These are phyloP conservation scores for Fomitopsis pinicola DNA, from an alignment of 1,284 basidiomycete species.

Conservation along the genomic window DNA sequence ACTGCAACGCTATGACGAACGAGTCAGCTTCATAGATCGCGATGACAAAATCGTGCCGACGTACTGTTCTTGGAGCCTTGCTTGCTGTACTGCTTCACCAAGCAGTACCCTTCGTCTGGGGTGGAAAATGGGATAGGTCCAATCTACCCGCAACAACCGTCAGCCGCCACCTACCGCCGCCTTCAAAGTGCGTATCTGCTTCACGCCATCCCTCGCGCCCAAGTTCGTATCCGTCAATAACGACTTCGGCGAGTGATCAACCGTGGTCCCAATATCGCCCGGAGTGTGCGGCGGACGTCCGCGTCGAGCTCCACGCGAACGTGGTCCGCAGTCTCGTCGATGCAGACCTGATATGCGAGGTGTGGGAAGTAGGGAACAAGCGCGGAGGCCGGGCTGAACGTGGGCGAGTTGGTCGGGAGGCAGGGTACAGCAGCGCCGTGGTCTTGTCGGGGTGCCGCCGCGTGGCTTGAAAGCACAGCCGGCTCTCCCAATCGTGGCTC, in stretches of 20 bases:
- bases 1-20: slow-evolving; percentile 6
- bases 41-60: too few species aligned
- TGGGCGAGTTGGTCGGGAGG: slow-evolving; percentile 37
- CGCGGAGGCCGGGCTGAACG: slow-evolving; percentile 41
- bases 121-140: slow-evolving; percentile 56
- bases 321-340: slow-evolving; percentile 47
- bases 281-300: too few species aligned
- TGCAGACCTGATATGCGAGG: too few species aligned
- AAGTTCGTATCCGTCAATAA: slow-evolving; percentile 50
- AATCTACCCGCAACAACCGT: slow-evolving; percentile 35
- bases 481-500: slow-evolving; percentile 72
- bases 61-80: slow-evolving; percentile 59
- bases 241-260: slow-evolving; percentile 46
- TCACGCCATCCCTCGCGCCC: slow-evolving; percentile 41
- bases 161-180: neutral
- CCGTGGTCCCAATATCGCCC: slow-evolving; percentile 14
- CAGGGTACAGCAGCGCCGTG: slow-evolving; percentile 59
- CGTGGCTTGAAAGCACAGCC: slow-evolving; percentile 61
- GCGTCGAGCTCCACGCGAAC: too few species aligned
- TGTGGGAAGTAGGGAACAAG: slow-evolving; percentile 42
- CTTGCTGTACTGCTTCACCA: slow-evolving; percentile 51
- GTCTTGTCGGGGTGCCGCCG: slow-evolving; percentile 60
- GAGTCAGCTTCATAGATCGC: neutral
- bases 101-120: slow-evolving; percentile 58
- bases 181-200: slow-evolving; percentile 29